Base-by-base conservation (phyloP, 2,329 filamentous ascomycete genomes). In the Colletotrichum sp. region DNA sequence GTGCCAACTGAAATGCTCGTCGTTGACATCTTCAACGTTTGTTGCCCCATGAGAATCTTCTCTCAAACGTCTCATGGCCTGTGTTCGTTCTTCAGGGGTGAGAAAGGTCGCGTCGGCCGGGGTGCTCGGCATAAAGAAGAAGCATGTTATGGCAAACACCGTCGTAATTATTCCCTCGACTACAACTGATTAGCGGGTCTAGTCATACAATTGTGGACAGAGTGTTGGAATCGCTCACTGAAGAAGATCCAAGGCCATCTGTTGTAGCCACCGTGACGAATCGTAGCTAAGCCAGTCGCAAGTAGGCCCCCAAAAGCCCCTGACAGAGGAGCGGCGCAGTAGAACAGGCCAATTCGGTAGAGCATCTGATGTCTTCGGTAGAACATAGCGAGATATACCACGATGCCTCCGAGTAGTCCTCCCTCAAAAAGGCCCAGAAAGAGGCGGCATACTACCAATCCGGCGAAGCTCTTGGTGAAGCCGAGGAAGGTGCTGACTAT, bases 241-340 rank as follows among this genome's bases (percentile, higher is more conserved):
- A 90, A 86, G 70, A 87, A 87, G 62, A 87, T 87, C 87, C 83
- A 89, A 21, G 83, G 84, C 84, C 86, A 88, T 12, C 84, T 82
- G 24, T 76, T 76, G 63, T 80, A 80, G 77, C 78, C 75, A 79
- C 79, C 24, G 81, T 85, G 43, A 84, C 87, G 16, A 88, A 81
- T 27, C 86, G 88, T 71, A 85, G 82, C 90, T 67, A 92, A 90
- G 0, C 87, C 90, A 5, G 88, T 88, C 1, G 90, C 90, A 11
- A 92, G 83, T 6, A 92, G 83, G 5, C 90, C 61, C 2, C 90
- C 90, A 76, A 93, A 92, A 0, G 89, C 92, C 1, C 93, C 93
- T 1, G 92, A 91, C 0, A 94, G 83, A 0, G 93, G 91, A 1
- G 93, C 92, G 0, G 92, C 92, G 3, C 90, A 92, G 84, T 94